Evolutionary conservation across 2,329 filamentous ascomycete species (phyloP).

Genomic region (Iodosphaeria phyllophila): DNA sequence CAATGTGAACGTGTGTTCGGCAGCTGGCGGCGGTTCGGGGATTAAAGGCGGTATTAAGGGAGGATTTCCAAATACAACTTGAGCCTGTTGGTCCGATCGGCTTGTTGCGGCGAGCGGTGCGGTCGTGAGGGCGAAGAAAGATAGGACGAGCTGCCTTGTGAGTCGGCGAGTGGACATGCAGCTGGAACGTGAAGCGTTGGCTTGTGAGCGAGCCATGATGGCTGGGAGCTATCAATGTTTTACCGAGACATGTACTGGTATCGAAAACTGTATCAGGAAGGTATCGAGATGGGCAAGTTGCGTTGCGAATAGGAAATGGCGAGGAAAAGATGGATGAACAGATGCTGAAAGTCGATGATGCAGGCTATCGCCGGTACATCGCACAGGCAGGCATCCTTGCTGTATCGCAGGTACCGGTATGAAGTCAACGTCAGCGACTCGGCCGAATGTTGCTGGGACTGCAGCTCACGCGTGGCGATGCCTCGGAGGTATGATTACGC

Average conservation of each 20-base stretch:
- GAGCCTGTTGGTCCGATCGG: slow-evolving; percentile 14
- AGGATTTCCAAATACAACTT: slow-evolving; percentile 24
- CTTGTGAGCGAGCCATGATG: slow-evolving; percentile 10
- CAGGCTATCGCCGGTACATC: too few species aligned
- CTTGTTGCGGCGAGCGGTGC: slow-evolving; percentile 19
- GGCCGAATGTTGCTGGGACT: too few species aligned
- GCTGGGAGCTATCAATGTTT: slow-evolving; percentile 1
- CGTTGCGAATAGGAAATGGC: neutral
- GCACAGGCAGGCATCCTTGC: too few species aligned
- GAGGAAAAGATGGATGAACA: neutral
- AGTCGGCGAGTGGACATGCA: slow-evolving; percentile 43
- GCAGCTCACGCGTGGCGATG: too few species aligned
- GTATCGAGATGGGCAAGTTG: neutral
- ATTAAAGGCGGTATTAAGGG: slow-evolving; percentile 19
- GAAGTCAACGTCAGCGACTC: too few species aligned
- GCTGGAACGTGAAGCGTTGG: slow-evolving; percentile 9
- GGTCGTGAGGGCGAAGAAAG: slow-evolving; percentile 45
- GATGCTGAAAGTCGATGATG: slow-evolving; percentile 1
- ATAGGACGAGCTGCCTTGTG: slow-evolving; percentile 43
- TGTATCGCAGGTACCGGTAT: too few species aligned
- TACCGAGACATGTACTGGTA: too few species aligned
- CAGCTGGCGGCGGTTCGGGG: slow-evolving; percentile 25
- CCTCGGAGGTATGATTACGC: too few species aligned
- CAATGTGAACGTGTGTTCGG: slow-evolving; percentile 45
- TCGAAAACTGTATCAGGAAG: too few species aligned